Percentiles rank a stretch among this genome's conserved stretches.
These are phyloP conservation scores for Exophiala alcalophila DNA, from an alignment of 2,329 filamentous ascomycete genomes.

Conservation along the genomic window DNA sequence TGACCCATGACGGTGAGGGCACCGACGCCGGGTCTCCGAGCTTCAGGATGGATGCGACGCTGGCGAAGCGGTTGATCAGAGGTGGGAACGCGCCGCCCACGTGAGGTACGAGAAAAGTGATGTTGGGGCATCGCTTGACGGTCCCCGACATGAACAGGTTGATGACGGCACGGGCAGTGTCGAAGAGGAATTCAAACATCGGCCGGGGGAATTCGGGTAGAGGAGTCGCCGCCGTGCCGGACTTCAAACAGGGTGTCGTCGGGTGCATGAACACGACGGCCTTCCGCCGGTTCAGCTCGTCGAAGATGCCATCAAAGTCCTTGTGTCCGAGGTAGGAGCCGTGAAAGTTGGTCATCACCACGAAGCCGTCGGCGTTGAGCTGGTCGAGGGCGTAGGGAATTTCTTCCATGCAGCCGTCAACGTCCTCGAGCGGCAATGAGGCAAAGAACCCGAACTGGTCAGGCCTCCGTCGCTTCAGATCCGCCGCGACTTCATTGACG, in stretches of 20 bases:
- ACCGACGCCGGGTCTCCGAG: slow-evolving; percentile 22
- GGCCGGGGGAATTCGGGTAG: slow-evolving; percentile 41
- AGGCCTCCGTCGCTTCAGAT: slow-evolving; percentile 31
- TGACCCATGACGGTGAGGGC: slow-evolving; percentile 24
- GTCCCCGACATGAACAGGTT: slow-evolving; percentile 51
- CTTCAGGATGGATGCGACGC: slow-evolving; percentile 21
- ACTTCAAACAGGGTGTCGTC: slow-evolving; percentile 37
- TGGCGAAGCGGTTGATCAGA: slow-evolving; percentile 27
- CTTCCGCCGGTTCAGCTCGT: slow-evolving; percentile 46
- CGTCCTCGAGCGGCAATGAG: slow-evolving; percentile 52
- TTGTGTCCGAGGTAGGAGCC: slow-evolving; percentile 53
- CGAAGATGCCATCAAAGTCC: slow-evolving; percentile 47
- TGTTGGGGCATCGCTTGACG: slow-evolving; percentile 44
- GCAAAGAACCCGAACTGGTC: slow-evolving; percentile 54
- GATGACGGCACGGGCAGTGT: slow-evolving; percentile 49
- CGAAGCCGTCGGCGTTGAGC: slow-evolving; percentile 51
- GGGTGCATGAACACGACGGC: slow-evolving; percentile 56
- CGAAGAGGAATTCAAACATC: slow-evolving; percentile 54
- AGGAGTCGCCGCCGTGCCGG: slow-evolving; percentile 25
- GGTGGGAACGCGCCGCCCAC: slow-evolving; percentile 46
- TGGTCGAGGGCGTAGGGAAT: slow-evolving; percentile 42
- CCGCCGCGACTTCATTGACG: slow-evolving; percentile 34
- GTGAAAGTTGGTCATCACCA: slow-evolving; percentile 52
- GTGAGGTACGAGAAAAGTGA: slow-evolving; percentile 51
- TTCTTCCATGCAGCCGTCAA: slow-evolving; percentile 48